Evolutionary conservation across 108 stramenopile species (phyloP), one percentile per base, ranked within the genome.

Genomic region (Nannochloropsis granulata): DNA sequence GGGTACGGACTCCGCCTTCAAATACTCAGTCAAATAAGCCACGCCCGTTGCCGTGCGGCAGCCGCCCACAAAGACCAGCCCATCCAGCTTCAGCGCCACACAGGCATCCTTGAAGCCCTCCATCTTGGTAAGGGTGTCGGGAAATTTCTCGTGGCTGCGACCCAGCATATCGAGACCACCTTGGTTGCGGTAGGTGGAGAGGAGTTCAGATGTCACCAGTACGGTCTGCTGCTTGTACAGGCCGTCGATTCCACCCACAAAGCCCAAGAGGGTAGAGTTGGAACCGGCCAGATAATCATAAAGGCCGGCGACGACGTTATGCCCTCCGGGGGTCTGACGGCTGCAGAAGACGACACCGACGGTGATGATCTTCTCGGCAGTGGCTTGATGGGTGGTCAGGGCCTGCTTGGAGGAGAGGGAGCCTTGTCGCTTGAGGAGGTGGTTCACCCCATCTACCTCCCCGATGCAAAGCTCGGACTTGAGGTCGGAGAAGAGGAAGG

Each of bases 11-110:
- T 44, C 78, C 21, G 86, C 23, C 26, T 83, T 26, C 83, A 90
- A 84, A 83, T 84, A 86, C 88, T 90, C 89, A 23, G 88, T 25
- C 78, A 90, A 83, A 79, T 84, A 90, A 16, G 89, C 87, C 13
- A 85, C 89, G 43, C 88, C 89, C 21, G 89, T 90, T 13, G 85
- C 85, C 34, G 88, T 88, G 23, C 87, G 80, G 43, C 83, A 84
- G n/a, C 88, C 88, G 0, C 88, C 88, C 43, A 89, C 83, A 26
- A 89, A 43, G 44, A 89, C 86, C 1, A 89, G 84, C 1, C 88
- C 88, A 34, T 88, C 87, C 24, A 89, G 87, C 34, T 86, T 44
- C 9, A 89, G 86, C 44, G 43, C 82, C 45, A 26, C 45, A 78
- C 88, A 89, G 14, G 87, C 43, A 24, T 81, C 44, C 81, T 44